A percentile compares a stretch with the other conserved stretches of the same genome.
phyloP scores from a whole-genome alignment of 2,329 filamentous ascomycete species.

The Paraphaeosphaeria minitans region DNA sequence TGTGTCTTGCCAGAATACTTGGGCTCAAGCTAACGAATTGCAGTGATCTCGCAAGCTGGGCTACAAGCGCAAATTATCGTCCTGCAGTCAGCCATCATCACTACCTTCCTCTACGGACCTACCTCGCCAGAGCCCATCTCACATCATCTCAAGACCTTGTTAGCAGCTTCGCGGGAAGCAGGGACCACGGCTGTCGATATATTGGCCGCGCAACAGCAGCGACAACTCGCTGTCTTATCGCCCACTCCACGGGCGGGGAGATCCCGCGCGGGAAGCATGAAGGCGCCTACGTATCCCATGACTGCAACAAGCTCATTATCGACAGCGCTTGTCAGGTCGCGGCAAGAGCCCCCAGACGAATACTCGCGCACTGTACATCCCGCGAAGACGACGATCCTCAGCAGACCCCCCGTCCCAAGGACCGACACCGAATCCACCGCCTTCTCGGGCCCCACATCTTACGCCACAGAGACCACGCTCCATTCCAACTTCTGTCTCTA shows the following conservation, averaged over 20 bases:
- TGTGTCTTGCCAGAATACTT: background rate
- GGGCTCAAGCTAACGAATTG: background rate
- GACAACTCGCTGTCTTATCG: conserved; percentile 26
- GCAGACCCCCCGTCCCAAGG: conserved; percentile 23
- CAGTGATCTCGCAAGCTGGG: conserved; percentile 38
- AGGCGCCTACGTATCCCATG: conserved; percentile 21
- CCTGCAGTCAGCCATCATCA: conserved; percentile 39
- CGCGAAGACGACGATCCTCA: conserved; percentile 34
- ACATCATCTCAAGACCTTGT: conserved; percentile 37
- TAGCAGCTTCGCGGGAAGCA: conserved; percentile 38
- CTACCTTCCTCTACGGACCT: conserved; percentile 43
- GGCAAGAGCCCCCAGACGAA: conserved; percentile 18
- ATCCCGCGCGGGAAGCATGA: conserved; percentile 13
- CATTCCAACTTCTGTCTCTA: conserved; percentile 38
- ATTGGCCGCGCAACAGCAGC: conserved; percentile 31
- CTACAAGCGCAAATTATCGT: conserved; percentile 45
- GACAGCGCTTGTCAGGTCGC: conserved; percentile 30
- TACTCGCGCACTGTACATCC: conserved; percentile 11
- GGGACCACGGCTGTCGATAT: conserved; percentile 36
- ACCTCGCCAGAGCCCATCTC: conserved; percentile 39
- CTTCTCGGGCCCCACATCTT: conserved; percentile 29
- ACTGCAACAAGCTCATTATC: conserved; percentile 25
- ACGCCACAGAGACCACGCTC: conserved; percentile 21
- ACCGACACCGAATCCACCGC: conserved; percentile 32
- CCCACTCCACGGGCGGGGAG: conserved; percentile 21